Base-by-base conservation (phyloP, 805 yeast species). In the Yarrowia porcina region DNA sequence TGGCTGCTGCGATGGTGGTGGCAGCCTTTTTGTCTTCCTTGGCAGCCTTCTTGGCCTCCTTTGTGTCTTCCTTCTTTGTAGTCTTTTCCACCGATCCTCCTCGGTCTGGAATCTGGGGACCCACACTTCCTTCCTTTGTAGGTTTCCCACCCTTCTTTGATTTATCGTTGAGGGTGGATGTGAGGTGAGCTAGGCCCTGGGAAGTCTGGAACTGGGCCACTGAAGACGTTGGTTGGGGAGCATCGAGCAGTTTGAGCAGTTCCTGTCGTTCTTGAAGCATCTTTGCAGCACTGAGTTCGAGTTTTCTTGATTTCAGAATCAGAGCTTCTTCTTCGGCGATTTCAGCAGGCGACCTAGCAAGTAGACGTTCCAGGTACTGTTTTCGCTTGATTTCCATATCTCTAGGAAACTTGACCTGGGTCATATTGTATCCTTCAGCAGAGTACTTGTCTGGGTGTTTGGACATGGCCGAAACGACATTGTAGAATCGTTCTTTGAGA, bases 291-390 rank as follows among this genome's bases (percentile, higher is more conserved):
- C 96, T 89, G 64, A 90, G 82, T 71, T 94, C 98, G 66, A 94
- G 89, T 67, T 93, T 86, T 54, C 96, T 83, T 2, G 97, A 96
- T 72, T 94, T 99, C 30, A 93, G 86, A 11, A 94, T 89, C 56
- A 94, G 78, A 0, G 96, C 90, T 73, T 94, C 98, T 72, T 94
- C 99, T 76, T 94, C 99, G 0, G 98, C 98, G 47, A 94, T 89
- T 72, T 94, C 99, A 0, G 97, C 96, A 0, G 99, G 97, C 2
- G 93, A 85, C 67, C 99, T 79, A 36, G 85, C 84, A 44, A 93
- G 78, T 38, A 94, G 76, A 65, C 89, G 83, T 68, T 86, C 86
- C 49, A 94, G 75, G 71, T 93, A 93, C 59, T 82, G 82, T 69
- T 94, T 94, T 65, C 99, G 82, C 68, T 86, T 90, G 20, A 81